A percentile compares a stretch with the other conserved stretches of the same genome.
Evolutionary conservation across 2,329 filamentous ascomycete species (phyloP).

Genomic region (Colletotrichum sp.): DNA sequence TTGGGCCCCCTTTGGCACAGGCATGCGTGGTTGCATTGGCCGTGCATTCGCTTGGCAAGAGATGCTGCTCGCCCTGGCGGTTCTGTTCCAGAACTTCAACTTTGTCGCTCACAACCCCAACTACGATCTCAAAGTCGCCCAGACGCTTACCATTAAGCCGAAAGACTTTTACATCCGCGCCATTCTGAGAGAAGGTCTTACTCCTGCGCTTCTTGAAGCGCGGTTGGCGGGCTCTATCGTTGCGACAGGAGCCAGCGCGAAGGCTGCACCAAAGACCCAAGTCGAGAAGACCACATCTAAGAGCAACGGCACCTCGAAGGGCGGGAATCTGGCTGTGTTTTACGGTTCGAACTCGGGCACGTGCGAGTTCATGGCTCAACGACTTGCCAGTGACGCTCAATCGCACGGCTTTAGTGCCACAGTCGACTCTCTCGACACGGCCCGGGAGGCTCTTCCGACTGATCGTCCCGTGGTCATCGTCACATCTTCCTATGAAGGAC

Average conservation of each 20-base stretch:
- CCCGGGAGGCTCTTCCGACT: slow-evolving; percentile 59
- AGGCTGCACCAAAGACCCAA: not conserved
- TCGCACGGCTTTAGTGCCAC: slow-evolving; percentile 59
- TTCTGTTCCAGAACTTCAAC: slow-evolving; percentile 72
- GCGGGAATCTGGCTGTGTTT: slow-evolving; percentile 59
- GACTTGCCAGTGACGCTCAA: slow-evolving; percentile 60
- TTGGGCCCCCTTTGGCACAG: slow-evolving; percentile 61
- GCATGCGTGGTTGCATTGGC: slow-evolving; percentile 57
- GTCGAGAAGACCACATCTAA: not conserved
- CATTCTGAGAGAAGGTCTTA: slow-evolving; percentile 48
- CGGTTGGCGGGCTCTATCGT: slow-evolving; percentile 40
- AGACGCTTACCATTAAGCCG: slow-evolving; percentile 65
- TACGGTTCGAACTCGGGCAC: slow-evolving; percentile 77
- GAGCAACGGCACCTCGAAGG: not conserved
- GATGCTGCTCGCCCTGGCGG: slow-evolving; percentile 48
- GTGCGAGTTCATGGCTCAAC: slow-evolving; percentile 69
- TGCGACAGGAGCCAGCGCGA: slow-evolving; percentile 11
- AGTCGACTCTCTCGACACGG: slow-evolving; percentile 62
- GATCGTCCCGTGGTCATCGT: slow-evolving; percentile 66
- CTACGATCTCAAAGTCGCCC: slow-evolving; percentile 57
- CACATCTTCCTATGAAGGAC: slow-evolving; percentile 72
- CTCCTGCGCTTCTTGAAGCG: slow-evolving; percentile 47
- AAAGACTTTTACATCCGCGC: slow-evolving; percentile 66
- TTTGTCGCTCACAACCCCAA: slow-evolving; percentile 63
- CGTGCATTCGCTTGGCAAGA: slow-evolving; percentile 61